A percentile compares a stretch with the other conserved stretches of the same genome.
phyloP scores from a whole-genome alignment of 164 flowering plant genomes.

The Protea cynaroides region DNA sequence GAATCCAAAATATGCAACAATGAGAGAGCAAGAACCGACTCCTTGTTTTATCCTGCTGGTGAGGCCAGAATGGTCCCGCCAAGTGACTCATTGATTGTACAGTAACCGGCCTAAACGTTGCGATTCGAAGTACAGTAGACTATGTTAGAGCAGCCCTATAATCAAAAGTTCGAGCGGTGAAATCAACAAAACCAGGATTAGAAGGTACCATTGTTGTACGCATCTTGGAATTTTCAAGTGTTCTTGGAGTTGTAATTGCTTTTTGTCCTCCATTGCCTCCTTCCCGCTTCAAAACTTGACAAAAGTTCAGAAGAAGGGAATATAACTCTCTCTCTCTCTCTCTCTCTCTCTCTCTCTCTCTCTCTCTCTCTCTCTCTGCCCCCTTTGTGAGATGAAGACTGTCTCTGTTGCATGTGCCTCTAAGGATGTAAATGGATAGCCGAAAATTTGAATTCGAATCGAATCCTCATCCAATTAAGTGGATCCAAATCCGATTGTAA shows the following conservation, averaged over 20 bases:
- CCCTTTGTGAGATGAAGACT: not conserved
- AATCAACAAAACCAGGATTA: slow-evolving; percentile 8
- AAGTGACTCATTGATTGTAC: slow-evolving; percentile 44
- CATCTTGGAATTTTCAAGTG: not conserved
- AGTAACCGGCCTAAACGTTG: slow-evolving; percentile 52
- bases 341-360: not conserved
- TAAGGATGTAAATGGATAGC: too few species aligned
- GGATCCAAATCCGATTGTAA: too few species aligned
- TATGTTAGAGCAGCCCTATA: slow-evolving; percentile 41
- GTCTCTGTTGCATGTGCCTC: slow-evolving; percentile 1
- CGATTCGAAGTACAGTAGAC: slow-evolving; percentile 45
- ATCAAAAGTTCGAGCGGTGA: slow-evolving; percentile 18
- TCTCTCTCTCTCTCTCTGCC: not conserved
- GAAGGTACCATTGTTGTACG: not conserved
- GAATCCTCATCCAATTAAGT: too few species aligned
- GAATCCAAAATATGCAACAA: too few species aligned
- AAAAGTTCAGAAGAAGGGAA: not conserved
- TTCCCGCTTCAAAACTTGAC: not conserved
- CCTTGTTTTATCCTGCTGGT: slow-evolving; percentile 52
- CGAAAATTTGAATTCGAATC: too few species aligned
- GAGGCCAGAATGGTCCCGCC: slow-evolving; percentile 50
- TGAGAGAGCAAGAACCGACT: slow-evolving; percentile 16
- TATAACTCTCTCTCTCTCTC: not conserved
- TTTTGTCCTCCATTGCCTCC: slow-evolving; percentile 2
- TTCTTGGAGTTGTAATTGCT: not conserved